These are phyloP conservation scores for Durio zibethinus DNA, from an alignment of 345 rosid species.

Conservation along the genomic window DNA sequence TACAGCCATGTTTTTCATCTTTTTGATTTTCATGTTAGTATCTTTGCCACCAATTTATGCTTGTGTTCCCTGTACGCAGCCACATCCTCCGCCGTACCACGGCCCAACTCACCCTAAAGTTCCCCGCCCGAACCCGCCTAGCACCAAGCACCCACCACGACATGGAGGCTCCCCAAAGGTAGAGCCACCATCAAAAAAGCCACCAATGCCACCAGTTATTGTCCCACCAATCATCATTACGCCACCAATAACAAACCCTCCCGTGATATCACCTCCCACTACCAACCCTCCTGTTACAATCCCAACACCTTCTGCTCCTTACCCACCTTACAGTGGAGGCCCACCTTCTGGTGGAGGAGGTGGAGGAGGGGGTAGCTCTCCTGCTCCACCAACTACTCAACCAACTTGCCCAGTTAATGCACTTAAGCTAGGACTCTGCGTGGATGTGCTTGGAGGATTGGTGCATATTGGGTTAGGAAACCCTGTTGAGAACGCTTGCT, in stretches of 20 bases:
- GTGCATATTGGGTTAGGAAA: conserved; percentile 69
- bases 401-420: conserved; percentile 63
- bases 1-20: conserved; percentile 42
- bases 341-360: conserved; percentile 32
- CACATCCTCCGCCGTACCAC: conserved; percentile 37
- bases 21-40: conserved; percentile 42
- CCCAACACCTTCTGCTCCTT: conserved; percentile 48
- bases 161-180: conserved; percentile 46
- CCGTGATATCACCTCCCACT: conserved; percentile 33
- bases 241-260: conserved; percentile 29
- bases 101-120: conserved; percentile 24
- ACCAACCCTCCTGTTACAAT: conserved; percentile 31
- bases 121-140: conserved; percentile 39
- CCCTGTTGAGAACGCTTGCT: conserved; percentile 65
- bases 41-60: conserved; percentile 59
- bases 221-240: conserved; percentile 17
- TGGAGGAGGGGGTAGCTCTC: conserved; percentile 37
- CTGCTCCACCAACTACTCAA: conserved; percentile 39
- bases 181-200: conserved; percentile 38
- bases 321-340: conserved; percentile 42
- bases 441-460: conserved; percentile 63
- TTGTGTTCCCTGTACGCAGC: conserved; percentile 48
- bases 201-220: conserved; percentile 28
- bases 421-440: conserved; percentile 65
- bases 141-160: conserved; percentile 46